Percentiles rank a stretch among this genome's conserved stretches.
phyloP scores from a whole-genome alignment of 768 basidiomycete species.

The Sistotremastrum suecicum region DNA sequence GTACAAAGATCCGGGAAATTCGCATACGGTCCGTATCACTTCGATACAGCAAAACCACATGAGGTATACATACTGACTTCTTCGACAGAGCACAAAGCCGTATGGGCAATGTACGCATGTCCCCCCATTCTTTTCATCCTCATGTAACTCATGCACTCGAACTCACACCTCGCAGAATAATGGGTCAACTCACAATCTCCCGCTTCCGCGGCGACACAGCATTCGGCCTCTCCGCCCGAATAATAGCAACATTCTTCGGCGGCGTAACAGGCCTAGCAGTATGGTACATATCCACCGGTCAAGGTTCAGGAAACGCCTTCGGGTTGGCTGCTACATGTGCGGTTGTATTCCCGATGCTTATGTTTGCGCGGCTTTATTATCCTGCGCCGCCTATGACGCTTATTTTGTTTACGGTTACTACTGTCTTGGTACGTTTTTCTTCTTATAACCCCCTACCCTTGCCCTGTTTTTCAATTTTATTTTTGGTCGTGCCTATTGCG shows the following conservation, averaged over 20 bases:
- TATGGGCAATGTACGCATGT: constrained; percentile 54
- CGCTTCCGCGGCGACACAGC: constrained; percentile 67
- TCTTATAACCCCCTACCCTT: too few species aligned
- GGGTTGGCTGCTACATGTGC: constrained; percentile 56
- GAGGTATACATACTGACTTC: constrained; percentile 3
- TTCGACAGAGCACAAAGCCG: constrained; percentile 40
- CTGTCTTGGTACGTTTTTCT: constrained; percentile 40
- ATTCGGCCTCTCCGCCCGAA: constrained; percentile 46
- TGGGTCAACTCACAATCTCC: constrained; percentile 59
- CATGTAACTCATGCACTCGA: constrained; percentile 1
- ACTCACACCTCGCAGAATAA: constrained; percentile 29
- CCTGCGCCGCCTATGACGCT: constrained; percentile 62
- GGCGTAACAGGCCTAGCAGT: constrained; percentile 46
- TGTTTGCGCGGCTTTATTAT: constrained; percentile 59
- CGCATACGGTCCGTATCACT: constrained; percentile 37
- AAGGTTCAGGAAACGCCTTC: constrained; percentile 44
- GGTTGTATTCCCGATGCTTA: constrained; percentile 60
- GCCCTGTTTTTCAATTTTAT: too few species aligned
- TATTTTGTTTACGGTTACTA: constrained; percentile 52
- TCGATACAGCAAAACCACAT: background rate
- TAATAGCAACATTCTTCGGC: constrained; percentile 52
- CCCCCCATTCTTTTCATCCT: background rate
- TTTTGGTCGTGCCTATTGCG: too few species aligned
- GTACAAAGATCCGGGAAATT: constrained; percentile 37
- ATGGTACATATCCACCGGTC: constrained; percentile 65